Base-by-base conservation (phyloP, 148 eudicot species). In the Pouteria glomerata region DNA sequence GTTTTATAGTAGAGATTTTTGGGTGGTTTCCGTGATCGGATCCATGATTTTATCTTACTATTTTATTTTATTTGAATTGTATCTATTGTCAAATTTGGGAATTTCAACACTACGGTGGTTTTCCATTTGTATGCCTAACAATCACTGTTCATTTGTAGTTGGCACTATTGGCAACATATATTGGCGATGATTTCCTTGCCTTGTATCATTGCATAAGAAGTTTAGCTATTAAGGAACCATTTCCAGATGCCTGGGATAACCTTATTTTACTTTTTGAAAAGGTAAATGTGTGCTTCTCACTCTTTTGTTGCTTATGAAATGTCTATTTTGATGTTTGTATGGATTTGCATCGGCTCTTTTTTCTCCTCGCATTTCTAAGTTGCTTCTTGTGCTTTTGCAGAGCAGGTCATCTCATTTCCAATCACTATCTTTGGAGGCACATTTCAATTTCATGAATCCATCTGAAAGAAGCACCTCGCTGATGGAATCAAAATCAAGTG, bases 121-220 rank as follows among this genome's bases (percentile, higher is more conserved):
- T 63, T 3, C 16, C 11, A 48, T 55, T 42, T 73, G 6, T 66
- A 57, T 60, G 15, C 45, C 57, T 57, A 66, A 72, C 58, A 31
- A 18, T 73, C 42, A 42, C 53, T 53, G 63, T 74, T 74, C 63
- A 15, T 71, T 73, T 73, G 85, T 84, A 95, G 98, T 88, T 95
- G 85, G 97, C 98, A 60, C 84, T 92, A 57, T 68, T 91, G 81
- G 97, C 96, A 60, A 95, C 88, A 57, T 86, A 89, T 71, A 74
- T 80, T 66, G 93, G 84, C 41, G 91, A 95, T 77, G 81, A 90
- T 63, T 95, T 89, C 76, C 90, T 91, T 74, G 96, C 98, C 51
- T 78, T 95, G 68, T 95, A 95, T 70, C 98, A 95, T 66, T 89
- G 90, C 75, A 63, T 89, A 66, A 85, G 98, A 86, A 95, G 97